Evolutionary conservation across 805 yeast genomes (phyloP).

Genomic region (Peterozyma toletana): DNA sequence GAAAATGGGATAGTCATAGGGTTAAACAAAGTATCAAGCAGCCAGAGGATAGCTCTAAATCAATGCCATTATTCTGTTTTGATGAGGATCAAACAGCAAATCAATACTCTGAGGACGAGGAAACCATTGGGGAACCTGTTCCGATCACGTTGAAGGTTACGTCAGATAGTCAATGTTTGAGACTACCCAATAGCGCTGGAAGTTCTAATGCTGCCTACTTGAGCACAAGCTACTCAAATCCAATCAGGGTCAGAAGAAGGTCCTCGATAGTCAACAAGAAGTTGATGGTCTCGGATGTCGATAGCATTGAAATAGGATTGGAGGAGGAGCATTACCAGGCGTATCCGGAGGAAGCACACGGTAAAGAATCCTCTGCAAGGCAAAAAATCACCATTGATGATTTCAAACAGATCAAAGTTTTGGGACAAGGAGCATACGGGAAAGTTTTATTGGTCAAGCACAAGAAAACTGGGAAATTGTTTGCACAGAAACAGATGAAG

Average conservation of each 20-base stretch:
- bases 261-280: constrained; percentile 3
- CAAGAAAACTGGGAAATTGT: constrained; percentile 49
- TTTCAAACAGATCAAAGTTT: constrained; percentile 66
- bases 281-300: background rate
- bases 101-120: no score
- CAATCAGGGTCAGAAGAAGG: constrained; percentile 6
- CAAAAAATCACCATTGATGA: constrained; percentile 32
- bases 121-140: no score
- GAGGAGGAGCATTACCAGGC: background rate
- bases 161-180: no score
- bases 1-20: no score
- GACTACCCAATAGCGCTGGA: no score
- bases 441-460: constrained; percentile 77
- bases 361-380: background rate
- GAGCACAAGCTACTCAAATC: background rate
- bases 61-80: no score
- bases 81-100: no score
- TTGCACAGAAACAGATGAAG: constrained; percentile 80
- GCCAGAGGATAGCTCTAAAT: no score
- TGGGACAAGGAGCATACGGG: constrained; percentile 88
- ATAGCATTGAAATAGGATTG: constrained; percentile 5
- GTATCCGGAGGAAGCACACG: background rate
- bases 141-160: no score
- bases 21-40: no score
- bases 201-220: background rate